These are phyloP conservation scores for Hanseniaspora uvarum DNA, from an alignment of 1,139 yeast genomes.

Conservation along the genomic window DNA sequence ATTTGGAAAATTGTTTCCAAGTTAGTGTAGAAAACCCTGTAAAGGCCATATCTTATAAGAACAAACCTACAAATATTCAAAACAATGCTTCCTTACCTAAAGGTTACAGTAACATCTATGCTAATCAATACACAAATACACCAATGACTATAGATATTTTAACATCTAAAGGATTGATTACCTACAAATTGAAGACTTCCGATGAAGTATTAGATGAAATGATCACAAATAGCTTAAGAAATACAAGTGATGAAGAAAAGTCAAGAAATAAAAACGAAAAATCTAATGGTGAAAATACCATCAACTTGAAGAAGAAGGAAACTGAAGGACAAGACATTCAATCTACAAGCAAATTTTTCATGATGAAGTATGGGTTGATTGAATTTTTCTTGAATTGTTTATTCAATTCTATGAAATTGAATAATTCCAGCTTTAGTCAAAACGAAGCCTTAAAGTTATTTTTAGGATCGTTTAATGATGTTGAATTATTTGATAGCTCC, in stretches of 20 bases:
- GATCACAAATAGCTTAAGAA: conserved; percentile 15
- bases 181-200: conserved; percentile 70
- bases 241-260: conserved; percentile 33
- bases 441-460: conserved; percentile 12
- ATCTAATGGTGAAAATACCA: conserved; percentile 28
- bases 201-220: conserved; percentile 63
- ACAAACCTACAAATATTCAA: conserved; percentile 2
- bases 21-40: conserved; percentile 54
- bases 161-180: conserved; percentile 67
- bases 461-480: not conserved
- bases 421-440: conserved; percentile 3
- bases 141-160: conserved; percentile 67
- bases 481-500: not conserved
- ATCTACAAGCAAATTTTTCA: conserved; percentile 30
- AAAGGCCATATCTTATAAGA: conserved; percentile 47
- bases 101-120: conserved; percentile 74
- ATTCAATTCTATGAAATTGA: conserved; percentile 21
- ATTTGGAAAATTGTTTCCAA: conserved; percentile 75
- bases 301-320: conserved; percentile 51
- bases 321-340: conserved; percentile 41
- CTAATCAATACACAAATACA: conserved; percentile 63
- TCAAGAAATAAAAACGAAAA: conserved; percentile 43
- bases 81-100: conserved; percentile 48
- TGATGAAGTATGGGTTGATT: conserved; percentile 15
- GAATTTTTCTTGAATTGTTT: conserved; percentile 20